Base-by-base conservation (phyloP, 768 basidiomycete species). In the Imleria badia region DNA sequence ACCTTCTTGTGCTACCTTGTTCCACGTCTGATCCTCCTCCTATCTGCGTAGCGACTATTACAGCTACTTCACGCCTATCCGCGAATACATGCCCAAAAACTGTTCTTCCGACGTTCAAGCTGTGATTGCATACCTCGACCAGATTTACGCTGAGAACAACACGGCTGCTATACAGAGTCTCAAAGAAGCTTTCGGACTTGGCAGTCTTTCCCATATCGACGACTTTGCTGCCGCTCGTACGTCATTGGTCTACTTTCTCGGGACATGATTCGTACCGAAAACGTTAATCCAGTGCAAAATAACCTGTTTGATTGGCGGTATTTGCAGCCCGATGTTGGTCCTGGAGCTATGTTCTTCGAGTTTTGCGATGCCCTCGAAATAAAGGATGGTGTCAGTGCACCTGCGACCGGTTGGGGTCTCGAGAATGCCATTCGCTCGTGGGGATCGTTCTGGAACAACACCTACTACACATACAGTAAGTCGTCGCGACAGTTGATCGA, bases 31-130 rank as follows among this genome's bases (percentile, higher is more conserved):
- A 49, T 39, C 26, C n/a, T 17, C 14, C 8, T 17, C n/a, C 15
- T 31, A 59, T 56, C 10, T 44, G n/a, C 22, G 10, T 31, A 67
- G 66, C 14, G 54, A 68, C n/a, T 65, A 52, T 41, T 60, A 61
- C 23, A 75, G 74, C 58, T 91, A 89, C 62, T 89, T 86, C 66
- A 86, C 87, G 55, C 87, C 87, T 13, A 81, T 87, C 59, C 81
- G 81, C 15, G 74, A 80, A 59, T 72, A 81, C 61, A 89, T 88
- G 85, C 83, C 87, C 3, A 59, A 60, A 58, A 90, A 91, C 67
- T 91, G 89, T 70, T 88, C 86, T 9, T 79, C 85, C 0, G 89
- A 91, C 61, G 78, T 89, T 30, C 72, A 86, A 65, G 78, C 78
- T 6, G 86, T 85, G 15, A 78, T 89, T 49, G 63, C 77, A 6